Conservation (phyloP, 371 early-diverging fungal genomes). For the Funneliformis caledonium region DNA sequence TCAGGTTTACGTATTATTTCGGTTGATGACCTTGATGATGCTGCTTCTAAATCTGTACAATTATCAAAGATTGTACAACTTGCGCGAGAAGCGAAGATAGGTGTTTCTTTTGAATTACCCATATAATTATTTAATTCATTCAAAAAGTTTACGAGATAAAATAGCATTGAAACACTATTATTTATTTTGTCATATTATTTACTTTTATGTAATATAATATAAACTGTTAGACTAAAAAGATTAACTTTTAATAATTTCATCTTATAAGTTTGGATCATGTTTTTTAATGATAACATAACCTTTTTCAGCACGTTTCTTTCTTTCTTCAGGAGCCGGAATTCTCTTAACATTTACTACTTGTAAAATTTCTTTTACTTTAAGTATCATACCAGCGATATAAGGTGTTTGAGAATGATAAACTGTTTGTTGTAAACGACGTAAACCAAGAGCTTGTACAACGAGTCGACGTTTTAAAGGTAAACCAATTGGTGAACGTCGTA, state of each 20-base stretch:
- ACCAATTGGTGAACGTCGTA: constrained; percentile 42
- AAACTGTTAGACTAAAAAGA: neutral
- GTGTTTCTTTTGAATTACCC: constrained; percentile 65
- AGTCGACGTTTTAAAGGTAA: constrained; percentile 34
- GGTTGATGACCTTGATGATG: constrained; percentile 93
- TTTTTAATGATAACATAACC: constrained; percentile 35
- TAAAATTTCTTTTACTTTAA: constrained; percentile 82
- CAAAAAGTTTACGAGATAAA: no score
- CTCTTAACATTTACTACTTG: constrained; percentile 59
- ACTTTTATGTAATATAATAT: neutral
- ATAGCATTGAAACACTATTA: neutral
- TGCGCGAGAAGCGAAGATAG: constrained; percentile 71
- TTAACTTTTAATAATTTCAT: neutral
- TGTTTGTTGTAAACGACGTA: constrained; percentile 42
- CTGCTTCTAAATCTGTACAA: constrained; percentile 93
- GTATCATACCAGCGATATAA: constrained; percentile 72
- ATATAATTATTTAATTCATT: constrained; percentile 43
- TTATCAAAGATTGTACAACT: constrained; percentile 84
- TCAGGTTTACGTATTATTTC: constrained; percentile 92
- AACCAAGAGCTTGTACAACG: constrained; percentile 42
- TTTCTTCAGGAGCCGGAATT: constrained; percentile 21
- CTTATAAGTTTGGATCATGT: neutral
- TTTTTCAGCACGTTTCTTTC: neutral
- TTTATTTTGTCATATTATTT: neutral
- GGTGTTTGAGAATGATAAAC: constrained; percentile 66